phyloP scores from a whole-genome alignment of 176 grass and related monocot species.

The Pharus latifolius region DNA sequence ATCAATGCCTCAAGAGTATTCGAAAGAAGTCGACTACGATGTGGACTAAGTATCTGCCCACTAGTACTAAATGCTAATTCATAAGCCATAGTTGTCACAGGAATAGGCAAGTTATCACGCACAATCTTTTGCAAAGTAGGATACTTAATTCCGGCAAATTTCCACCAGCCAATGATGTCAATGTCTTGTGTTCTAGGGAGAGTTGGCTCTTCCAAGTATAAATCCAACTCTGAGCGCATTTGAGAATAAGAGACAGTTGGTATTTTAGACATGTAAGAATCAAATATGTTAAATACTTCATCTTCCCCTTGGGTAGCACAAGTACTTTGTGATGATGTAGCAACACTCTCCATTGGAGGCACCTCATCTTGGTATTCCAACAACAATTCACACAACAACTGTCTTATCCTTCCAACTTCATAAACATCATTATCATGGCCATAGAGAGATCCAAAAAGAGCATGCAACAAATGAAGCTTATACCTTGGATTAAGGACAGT shows the following conservation, averaged over 20 bases:
- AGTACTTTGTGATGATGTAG: neutral
- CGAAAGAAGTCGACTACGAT: neutral
- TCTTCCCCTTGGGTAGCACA: no score
- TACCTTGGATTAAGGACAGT: no score
- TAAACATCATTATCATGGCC: neutral
- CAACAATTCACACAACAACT: neutral
- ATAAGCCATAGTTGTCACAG: neutral
- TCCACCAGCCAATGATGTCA: conserved; percentile 8
- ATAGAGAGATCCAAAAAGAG: neutral
- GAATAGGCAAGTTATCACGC: conserved; percentile 9
- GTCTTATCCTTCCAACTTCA: neutral
- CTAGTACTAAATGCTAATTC: conserved; percentile 14
- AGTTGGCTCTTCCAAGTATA: neutral
- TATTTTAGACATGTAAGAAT: neutral
- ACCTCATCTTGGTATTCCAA: neutral
- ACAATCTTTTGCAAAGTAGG: conserved; percentile 9
- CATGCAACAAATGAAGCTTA: neutral
- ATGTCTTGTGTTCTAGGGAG: neutral
- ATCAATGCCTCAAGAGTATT: conserved; percentile 3
- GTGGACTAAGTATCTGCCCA: neutral
- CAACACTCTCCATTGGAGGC: neutral
- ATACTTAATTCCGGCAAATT: neutral
- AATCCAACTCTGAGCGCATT: neutral
- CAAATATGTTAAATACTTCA: neutral
- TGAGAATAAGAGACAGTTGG: neutral